Evolutionary conservation across 2,329 filamentous ascomycete genomes (phyloP), one percentile per base, ranked within the genome.

Genomic region (Emmonsiellopsis sp.): DNA sequence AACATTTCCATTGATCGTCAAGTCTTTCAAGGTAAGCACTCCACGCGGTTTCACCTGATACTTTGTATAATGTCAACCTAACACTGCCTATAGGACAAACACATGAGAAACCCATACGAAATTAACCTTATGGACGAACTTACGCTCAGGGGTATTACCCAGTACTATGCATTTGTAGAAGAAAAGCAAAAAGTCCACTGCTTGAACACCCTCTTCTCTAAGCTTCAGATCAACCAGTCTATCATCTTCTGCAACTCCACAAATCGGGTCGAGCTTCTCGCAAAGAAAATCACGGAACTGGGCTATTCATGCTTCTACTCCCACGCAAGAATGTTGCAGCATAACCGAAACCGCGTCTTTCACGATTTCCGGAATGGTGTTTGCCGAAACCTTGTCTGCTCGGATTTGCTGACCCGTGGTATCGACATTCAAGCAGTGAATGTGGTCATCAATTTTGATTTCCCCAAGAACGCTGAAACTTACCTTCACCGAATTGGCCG

Each of bases 231-330:
- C 76, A 98, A 98, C 75, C 93, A 98, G 77, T 98, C 94, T 58
- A 98, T 98, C 76, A 98, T 98, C 70, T 98, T 98, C 77, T 98
- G 93, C 76, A 98, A 98, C 74, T 98, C 93, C 41, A 98, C 93
- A 52, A 97, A 97, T 72, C 89, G 93, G 60, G 93, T 98, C 57
- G 93, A 98, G 73, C 80, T 98, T 51, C 82, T 98, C 30, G 93
- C 93, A 50, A 98, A 98, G 80, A 98, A 98, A 74, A 98, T 98
- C 66, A 98, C 94, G 47, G 94, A 98, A 71, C 83, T 98, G 60
- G 93, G 93, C 60, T 98, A 98, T 74, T 98, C 93, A 1, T 98
- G 93, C 76, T 98, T 97, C 76, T 98, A 98, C 76, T 97, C 92
- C 62, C 93, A 98, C 71, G 93, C 93, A 51, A 90, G 91, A 67